These are phyloP conservation scores for Crithidia brevicula DNA, from an alignment of 208 protist genomes.

Conservation along the genomic window DNA sequence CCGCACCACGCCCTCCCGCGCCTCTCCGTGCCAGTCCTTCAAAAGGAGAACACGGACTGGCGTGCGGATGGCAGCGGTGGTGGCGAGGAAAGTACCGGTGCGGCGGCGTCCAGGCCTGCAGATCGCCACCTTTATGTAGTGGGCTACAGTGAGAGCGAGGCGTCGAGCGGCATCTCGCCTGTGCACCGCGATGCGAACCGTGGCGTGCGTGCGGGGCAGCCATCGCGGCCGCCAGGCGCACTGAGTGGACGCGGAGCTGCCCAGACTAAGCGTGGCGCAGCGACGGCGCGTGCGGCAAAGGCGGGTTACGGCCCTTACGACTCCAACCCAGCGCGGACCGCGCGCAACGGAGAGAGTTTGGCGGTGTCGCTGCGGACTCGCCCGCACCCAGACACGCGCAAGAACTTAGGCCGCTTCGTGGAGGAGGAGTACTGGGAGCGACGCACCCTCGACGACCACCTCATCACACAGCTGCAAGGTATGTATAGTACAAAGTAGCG, in stretches of 20 bases:
- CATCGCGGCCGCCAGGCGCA: neutral
- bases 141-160: neutral
- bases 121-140: neutral
- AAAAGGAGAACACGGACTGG: conserved; percentile 41
- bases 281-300: neutral
- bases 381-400: conserved; percentile 15
- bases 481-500: conserved; percentile 18
- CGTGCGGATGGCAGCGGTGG: neutral
- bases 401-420: conserved; percentile 41
- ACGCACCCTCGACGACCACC: conserved; percentile 37
- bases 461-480: conserved; percentile 39
- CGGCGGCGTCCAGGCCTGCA: neutral
- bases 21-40: conserved; percentile 10
- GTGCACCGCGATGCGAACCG: conserved; percentile 11
- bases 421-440: conserved; percentile 55
- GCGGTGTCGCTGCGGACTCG: conserved; percentile 13
- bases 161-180: neutral
- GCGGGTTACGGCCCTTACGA: neutral
- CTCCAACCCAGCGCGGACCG: neutral
- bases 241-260: neutral
- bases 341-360: neutral
- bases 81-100: neutral
- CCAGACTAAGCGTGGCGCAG: neutral
- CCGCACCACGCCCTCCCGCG: conserved; percentile 17
- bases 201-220: neutral